Base-by-base conservation (phyloP, 768 basidiomycete species). In the Tremella fuciformis region DNA sequence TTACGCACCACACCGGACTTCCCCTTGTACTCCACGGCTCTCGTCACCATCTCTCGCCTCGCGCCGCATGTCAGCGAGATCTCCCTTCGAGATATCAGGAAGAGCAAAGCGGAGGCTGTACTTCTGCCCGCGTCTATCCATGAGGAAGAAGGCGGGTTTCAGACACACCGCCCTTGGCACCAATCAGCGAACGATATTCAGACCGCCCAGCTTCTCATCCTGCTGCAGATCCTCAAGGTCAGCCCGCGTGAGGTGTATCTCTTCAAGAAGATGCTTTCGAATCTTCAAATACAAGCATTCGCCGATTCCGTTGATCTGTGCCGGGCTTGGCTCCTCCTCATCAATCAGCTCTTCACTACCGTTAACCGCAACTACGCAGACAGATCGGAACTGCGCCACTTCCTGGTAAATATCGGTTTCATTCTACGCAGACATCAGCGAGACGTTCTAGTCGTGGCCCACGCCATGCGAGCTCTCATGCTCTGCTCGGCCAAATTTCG, bases 251-350 rank as follows among this genome's bases (percentile, higher is more conserved):
- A 73, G 24, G 68, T 66, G 1, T 66, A 68, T 40, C 34, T 68
- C 19, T 41, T 70, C 58, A 73, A 73, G 59, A 67, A 67, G 58
- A 72, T 72, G 70, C 54, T 72, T 44, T 69, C 63, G 6, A 72
- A 72, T 29, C 52, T 72, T 13, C 67, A 66, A 37, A 63, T 72
- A n/a, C 65, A 64, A 49, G 46, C 39, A 3, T 69, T 65, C 9
- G 56, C 64, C n/a, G 25, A 26, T 2, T 57, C 66, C 46, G 46
- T 65, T 0, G 58, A 64, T 3, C 69, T 72, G 44, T 49, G 60
- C n/a, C 53, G 71, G 47, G 64, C 64, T 1, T 73, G 71, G 71
- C 59, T 73, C 11, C 39, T 62, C 22, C 54, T 73, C 24, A 58
- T 73, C 49, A 57, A 41, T 16, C 51, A 56, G 0, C 46, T 73